Base-by-base conservation (phyloP, 1,139 yeast genomes). In the Candida mesenterica region DNA sequence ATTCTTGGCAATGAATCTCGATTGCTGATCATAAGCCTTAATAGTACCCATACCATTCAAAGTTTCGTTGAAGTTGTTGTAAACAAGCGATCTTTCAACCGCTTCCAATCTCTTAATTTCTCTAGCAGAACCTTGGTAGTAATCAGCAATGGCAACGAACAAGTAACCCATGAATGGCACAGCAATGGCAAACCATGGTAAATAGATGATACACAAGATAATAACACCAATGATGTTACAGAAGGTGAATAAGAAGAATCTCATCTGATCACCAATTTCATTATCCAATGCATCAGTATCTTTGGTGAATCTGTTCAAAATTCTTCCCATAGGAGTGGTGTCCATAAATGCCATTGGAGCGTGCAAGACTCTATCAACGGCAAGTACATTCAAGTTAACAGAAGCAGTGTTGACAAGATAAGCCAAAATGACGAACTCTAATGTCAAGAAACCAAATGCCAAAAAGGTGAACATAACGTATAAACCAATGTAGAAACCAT, bases 81-180 rank as follows among this genome's bases (percentile, higher is more conserved):
- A 87, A 39, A 87, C 89, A 41, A 73, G 71, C 0, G 96, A 86
- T 52, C 96, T 71, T 51, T 82, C 77, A 23, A 73, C 59, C 2
- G 95, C 87, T 55, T 88, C 96, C 49, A 88, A 61, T 49, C 96
- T 77, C 59, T 88, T 88, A 43, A 88, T 65, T 56, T 88, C 96
- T 56, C 95, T 74, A 3, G 70, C 63, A 9, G 90, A 81, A n/a
- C 89, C 77, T 52, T 86, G 87, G 50, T 79, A 79, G 46, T 57
- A 75, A 39, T 66, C 65, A 26, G 77, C 64, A 30, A 70, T 50
- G 9, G 59, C 46, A 18, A 66, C 53, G 40, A 72, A 71, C 24
- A 60, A 36, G 20, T 54, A 39, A 2, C 55, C 60, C 36, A 73
- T 56, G 33, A 65, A 55, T 16, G 78, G 79, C 26, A 75, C 53